Percentiles rank a stretch among this genome's conserved stretches.
Conservation (phyloP, 1,139 yeast species). For the Kluyveromyces marxianus region DNA sequence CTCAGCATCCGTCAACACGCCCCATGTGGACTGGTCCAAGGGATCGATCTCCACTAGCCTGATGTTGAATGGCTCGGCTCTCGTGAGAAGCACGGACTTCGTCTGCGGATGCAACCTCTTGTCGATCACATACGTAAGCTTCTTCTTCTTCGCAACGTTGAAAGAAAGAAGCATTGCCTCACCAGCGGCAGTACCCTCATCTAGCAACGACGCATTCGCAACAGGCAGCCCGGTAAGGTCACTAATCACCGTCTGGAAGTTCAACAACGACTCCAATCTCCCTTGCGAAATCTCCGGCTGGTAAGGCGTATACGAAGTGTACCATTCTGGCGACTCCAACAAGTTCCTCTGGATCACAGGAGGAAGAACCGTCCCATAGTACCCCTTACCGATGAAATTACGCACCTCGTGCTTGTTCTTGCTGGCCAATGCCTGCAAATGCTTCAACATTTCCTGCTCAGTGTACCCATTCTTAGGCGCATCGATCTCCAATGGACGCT, state of each 20-base stretch:
- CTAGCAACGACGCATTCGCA: slow-evolving; percentile 89
- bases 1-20: slow-evolving; percentile 4
- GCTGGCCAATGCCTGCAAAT: slow-evolving; percentile 59
- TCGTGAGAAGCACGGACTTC: slow-evolving; percentile 62
- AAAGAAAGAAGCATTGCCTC: slow-evolving; percentile 90
- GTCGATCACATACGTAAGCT: slow-evolving; percentile 64
- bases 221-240: slow-evolving; percentile 89
- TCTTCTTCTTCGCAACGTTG: slow-evolving; percentile 62
- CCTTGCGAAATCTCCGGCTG: slow-evolving; percentile 99
- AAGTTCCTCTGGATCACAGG: slow-evolving; percentile 90
- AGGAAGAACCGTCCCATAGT: slow-evolving; percentile 83
- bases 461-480: slow-evolving; percentile 66
- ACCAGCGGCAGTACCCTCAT: slow-evolving; percentile 97
- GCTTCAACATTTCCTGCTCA: slow-evolving; percentile 71
- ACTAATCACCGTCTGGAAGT: slow-evolving; percentile 82
- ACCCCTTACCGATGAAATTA: slow-evolving; percentile 88
- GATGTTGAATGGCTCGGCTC: slow-evolving; percentile 71
- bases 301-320: slow-evolving; percentile 95
- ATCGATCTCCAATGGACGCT: slow-evolving; percentile 46
- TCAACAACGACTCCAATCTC: slow-evolving; percentile 78
- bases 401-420: slow-evolving; percentile 61
- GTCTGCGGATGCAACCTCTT: slow-evolving; percentile 79
- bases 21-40: slow-evolving; percentile 20
- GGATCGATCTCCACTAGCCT: slow-evolving; percentile 56
- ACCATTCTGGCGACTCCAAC: slow-evolving; percentile 95